A percentile compares a stretch with the other conserved stretches of the same genome.
phyloP scores from a whole-genome alignment of 495 filamentous ascomycete species.

The Aspergillus asperescens region DNA sequence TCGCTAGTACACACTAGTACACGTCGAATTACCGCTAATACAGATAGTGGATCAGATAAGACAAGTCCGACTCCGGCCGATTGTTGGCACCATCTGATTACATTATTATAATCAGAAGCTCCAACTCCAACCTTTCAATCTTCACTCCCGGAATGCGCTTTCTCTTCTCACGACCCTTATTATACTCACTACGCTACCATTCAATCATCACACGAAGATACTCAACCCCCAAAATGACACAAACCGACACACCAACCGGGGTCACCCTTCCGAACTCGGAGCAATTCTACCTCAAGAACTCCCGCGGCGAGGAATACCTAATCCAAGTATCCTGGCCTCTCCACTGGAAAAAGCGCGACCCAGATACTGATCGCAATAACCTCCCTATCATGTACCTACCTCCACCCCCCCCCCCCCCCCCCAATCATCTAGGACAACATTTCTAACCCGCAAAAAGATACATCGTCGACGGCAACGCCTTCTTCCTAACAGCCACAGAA shows the following conservation, averaged over 20 bases:
- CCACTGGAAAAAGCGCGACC: conserved; percentile 12
- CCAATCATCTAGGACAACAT: too few relatives aligned
- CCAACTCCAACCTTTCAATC: not conserved
- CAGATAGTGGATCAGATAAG: conserved; percentile 1
- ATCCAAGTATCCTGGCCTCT: conserved; percentile 28
- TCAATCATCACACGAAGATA: not conserved
- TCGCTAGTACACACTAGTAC: too few relatives aligned
- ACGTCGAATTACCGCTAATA: too few relatives aligned
- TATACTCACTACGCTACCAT: not conserved
- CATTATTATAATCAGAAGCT: not conserved
- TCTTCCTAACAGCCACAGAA: conserved; percentile 28
- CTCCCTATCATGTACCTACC: conserved; percentile 21
- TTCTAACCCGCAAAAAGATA: conserved; percentile 15
- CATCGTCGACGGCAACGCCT: conserved; percentile 26
- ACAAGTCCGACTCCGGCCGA: conserved; percentile 1
- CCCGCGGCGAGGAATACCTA: conserved; percentile 17
- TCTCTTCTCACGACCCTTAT: not conserved
- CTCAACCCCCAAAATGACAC: not conserved
- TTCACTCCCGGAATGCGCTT: not conserved
- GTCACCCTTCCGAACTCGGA: conserved; percentile 24
- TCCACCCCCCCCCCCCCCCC: not conserved
- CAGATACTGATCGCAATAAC: conserved; percentile 5
- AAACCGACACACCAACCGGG: conserved; percentile 5
- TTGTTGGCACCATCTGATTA: not conserved
- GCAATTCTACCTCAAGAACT: conserved; percentile 22